These are phyloP conservation scores for Aspergillus amoenus DNA, from an alignment of 2,329 filamentous ascomycete species.

Conservation along the genomic window DNA sequence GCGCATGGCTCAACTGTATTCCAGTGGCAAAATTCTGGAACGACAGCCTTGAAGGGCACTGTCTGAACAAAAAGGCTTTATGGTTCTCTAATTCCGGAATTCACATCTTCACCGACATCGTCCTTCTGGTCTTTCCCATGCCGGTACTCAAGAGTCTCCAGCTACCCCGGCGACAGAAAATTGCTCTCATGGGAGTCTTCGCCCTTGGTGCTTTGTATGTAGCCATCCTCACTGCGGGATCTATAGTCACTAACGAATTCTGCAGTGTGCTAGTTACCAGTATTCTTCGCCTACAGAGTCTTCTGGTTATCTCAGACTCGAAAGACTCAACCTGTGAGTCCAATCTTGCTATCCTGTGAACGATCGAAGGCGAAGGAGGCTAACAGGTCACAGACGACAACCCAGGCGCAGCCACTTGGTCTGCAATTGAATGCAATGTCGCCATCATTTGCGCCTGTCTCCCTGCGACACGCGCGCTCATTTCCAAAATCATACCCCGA, in stretches of 20 bases:
- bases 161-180: constrained; percentile 40
- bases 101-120: constrained; percentile 43
- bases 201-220: constrained; percentile 45
- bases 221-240: not conserved
- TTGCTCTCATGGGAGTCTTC: constrained; percentile 43
- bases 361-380: not conserved
- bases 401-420: constrained; percentile 44
- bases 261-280: constrained; percentile 42
- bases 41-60: constrained; percentile 25
- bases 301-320: constrained; percentile 29
- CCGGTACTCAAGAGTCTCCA: constrained; percentile 42
- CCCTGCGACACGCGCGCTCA: constrained; percentile 30
- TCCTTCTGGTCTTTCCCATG: constrained; percentile 44
- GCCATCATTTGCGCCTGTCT: constrained; percentile 44
- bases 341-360: not conserved
- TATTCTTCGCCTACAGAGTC: constrained; percentile 33
- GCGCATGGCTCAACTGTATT: constrained; percentile 32
- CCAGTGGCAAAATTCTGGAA: constrained; percentile 33
- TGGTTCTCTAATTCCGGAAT: constrained; percentile 47
- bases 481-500: constrained; percentile 27
- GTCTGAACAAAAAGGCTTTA: constrained; percentile 40
- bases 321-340: constrained; percentile 30
- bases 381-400: constrained; percentile 26
- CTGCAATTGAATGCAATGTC: constrained; percentile 42
- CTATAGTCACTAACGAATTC: not conserved